phyloP scores from a whole-genome alignment of 768 basidiomycete genomes.

The Mycena maculata region DNA sequence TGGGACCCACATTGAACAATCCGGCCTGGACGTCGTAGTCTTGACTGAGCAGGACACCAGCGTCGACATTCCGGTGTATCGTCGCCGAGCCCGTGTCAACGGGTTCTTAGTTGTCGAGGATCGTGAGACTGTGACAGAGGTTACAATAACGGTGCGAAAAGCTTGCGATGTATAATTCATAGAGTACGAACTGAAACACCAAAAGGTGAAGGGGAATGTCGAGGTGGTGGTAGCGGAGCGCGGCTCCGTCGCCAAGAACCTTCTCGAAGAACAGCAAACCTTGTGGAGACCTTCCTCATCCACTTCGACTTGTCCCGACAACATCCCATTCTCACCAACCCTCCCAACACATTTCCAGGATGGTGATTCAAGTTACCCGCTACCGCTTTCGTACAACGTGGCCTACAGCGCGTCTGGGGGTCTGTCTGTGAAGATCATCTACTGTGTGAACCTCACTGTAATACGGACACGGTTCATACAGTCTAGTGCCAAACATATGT shows the following conservation, averaged over 20 bases:
- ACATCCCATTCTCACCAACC: conserved; percentile 53
- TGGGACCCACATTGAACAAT: conserved; percentile 53
- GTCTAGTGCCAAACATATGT: not conserved
- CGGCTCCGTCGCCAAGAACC: conserved; percentile 44
- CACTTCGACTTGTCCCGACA: conserved; percentile 38
- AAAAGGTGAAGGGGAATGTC: conserved; percentile 51
- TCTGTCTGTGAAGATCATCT: conserved; percentile 38
- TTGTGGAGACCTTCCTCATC: conserved; percentile 53
- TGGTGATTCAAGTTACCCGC: conserved; percentile 42
- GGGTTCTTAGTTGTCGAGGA: conserved; percentile 59
- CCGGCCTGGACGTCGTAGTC: conserved; percentile 53
- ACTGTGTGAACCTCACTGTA: not conserved
- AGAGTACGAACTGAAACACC: not conserved
- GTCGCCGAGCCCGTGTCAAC: conserved; percentile 51
- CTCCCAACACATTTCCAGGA: conserved; percentile 61
- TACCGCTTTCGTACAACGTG: conserved; percentile 62
- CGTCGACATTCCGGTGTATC: conserved; percentile 54
- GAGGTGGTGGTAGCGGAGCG: conserved; percentile 47
- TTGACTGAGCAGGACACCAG: conserved; percentile 61
- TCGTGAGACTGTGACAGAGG: conserved; percentile 48
- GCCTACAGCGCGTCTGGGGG: conserved; percentile 48
- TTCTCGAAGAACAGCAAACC: conserved; percentile 44
- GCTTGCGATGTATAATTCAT: not conserved
- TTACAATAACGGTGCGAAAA: conserved; percentile 55
- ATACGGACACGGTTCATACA: not conserved